These are phyloP conservation scores for Bryum argenteum DNA, from an alignment of 225 moss, liverwort and hornwort genomes.

Conservation along the genomic window DNA sequence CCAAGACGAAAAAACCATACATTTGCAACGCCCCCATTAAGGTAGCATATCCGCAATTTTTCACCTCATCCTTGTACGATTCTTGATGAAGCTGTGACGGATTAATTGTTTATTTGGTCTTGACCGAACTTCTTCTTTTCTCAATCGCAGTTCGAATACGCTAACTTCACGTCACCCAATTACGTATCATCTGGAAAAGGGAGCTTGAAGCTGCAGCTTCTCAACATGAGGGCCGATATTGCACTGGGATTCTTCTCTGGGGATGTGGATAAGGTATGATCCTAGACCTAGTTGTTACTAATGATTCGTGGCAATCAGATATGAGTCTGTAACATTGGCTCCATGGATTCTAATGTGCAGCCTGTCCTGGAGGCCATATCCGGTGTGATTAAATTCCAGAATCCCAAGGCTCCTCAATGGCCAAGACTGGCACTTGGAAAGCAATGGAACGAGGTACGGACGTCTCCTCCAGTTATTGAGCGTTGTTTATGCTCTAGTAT, in stretches of 20 bases:
- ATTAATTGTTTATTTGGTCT: not conserved
- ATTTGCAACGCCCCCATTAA: slow-evolving; percentile 32
- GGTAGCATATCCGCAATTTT: not conserved
- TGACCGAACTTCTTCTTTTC: not conserved
- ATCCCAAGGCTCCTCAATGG: slow-evolving; percentile 55
- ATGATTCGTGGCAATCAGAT: not conserved
- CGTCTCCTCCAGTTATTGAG: not conserved
- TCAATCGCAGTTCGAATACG: slow-evolving; percentile 30
- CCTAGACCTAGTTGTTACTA: not conserved
- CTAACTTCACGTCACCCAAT: slow-evolving; percentile 24
- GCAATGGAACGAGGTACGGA: slow-evolving; percentile 42
- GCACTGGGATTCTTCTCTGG: slow-evolving; percentile 38
- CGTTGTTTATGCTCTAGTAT: too few species aligned
- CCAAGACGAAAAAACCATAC: not conserved
- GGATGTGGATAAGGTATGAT: slow-evolving; percentile 12
- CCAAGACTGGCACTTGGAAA: slow-evolving; percentile 43
- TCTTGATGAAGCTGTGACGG: not conserved
- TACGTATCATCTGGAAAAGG: slow-evolving; percentile 14
- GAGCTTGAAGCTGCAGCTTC: slow-evolving; percentile 23
- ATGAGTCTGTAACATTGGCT: not conserved
- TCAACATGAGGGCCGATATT: slow-evolving; percentile 28
- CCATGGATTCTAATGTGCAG: slow-evolving; percentile 28
- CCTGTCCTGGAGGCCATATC: slow-evolving; percentile 58
- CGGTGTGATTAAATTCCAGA: slow-evolving; percentile 42
- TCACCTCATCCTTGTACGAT: not conserved